phyloP scores from a whole-genome alignment of 495 filamentous ascomycete genomes.

The Cairneyella variabilis region DNA sequence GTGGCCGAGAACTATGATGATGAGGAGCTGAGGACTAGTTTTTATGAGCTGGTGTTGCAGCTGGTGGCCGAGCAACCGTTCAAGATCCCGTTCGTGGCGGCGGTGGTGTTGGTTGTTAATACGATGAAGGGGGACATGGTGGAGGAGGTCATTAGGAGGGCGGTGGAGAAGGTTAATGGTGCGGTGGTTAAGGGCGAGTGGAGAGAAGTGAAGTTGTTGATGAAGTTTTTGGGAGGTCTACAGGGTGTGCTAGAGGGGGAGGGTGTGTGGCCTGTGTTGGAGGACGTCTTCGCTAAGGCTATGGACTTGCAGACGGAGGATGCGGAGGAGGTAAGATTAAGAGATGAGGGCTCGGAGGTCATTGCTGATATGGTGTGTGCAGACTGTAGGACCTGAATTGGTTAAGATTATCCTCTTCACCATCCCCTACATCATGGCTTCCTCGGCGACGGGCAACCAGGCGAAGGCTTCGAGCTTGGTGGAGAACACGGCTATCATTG shows the following conservation, averaged over 20 bases:
- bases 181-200: conserved; percentile 69
- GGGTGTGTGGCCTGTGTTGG: conserved; percentile 79
- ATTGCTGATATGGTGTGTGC: not conserved
- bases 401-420: conserved; percentile 94
- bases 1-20: conserved; percentile 81
- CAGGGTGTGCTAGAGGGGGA: conserved; percentile 77
- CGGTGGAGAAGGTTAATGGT: conserved; percentile 52
- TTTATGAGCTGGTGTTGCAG: conserved; percentile 67
- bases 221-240: conserved; percentile 81
- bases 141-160: conserved; percentile 59
- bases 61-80: conserved; percentile 88
- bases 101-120: conserved; percentile 73
- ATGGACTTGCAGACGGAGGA: conserved; percentile 87
- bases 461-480: conserved; percentile 72
- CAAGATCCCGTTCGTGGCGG: conserved; percentile 90
- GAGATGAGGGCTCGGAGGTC: conserved; percentile 33
- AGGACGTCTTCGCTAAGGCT: conserved; percentile 79
- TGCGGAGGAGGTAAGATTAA: conserved; percentile 85
- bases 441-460: conserved; percentile 59
- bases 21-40: conserved; percentile 62
- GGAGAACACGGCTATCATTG: conserved; percentile 89
- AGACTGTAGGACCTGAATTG: conserved; percentile 78
- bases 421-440: conserved; percentile 84
- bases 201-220: conserved; percentile 84
- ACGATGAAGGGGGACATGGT: conserved; percentile 63